Evolutionary conservation across 176 grass and related monocot species (phyloP), one percentile per base, ranked within the genome.

Genomic region (Phragmites australis): DNA sequence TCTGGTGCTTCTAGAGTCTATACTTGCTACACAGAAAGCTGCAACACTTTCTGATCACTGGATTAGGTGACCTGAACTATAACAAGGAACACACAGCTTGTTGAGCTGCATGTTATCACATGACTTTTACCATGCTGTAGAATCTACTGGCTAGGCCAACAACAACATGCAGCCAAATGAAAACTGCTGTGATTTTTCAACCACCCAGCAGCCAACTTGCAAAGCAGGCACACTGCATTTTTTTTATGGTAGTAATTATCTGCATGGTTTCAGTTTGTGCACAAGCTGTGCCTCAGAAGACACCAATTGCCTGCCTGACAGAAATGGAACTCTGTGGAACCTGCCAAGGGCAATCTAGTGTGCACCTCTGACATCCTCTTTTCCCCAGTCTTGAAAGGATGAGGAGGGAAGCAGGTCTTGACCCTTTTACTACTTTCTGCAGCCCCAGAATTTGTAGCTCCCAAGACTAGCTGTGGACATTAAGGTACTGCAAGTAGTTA

Each of bases 321-420:
- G 37, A 70, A 89, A 81, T 77, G 64, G 87, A 65, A 81, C 37
- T 21, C 82, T 85, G 87, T 71, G 62, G 81, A 68, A 69, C 65
- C 77, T 75, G 77, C 87, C 77, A 71, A 85, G 82, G 63, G 46
- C 69, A 81, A 89, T 89, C 82, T 89, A 85, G 76, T 70, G 46
- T 70, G 74, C 26, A 59, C 25, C 82, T 37, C 53, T 76, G 48
- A 48, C n/a, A 22, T 64, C n/a, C 58, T 51, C 64, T 69, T 66
- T 32, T 59, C 19, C 31, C 14, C 11, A 10, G 68, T 42, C 60
- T 41, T 65, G 46, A 66, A 48, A 31, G 17, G 65, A 5, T 19
- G 27, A 70, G 66, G 41, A 17, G 23, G 42, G 59, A 68, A 56
- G 23, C 29, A 18, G 19, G 15, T 43, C n/a, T 30, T 39, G 25